phyloP scores from a whole-genome alignment of 2,329 filamentous ascomycete species.

The Aspergillus neotritici region DNA sequence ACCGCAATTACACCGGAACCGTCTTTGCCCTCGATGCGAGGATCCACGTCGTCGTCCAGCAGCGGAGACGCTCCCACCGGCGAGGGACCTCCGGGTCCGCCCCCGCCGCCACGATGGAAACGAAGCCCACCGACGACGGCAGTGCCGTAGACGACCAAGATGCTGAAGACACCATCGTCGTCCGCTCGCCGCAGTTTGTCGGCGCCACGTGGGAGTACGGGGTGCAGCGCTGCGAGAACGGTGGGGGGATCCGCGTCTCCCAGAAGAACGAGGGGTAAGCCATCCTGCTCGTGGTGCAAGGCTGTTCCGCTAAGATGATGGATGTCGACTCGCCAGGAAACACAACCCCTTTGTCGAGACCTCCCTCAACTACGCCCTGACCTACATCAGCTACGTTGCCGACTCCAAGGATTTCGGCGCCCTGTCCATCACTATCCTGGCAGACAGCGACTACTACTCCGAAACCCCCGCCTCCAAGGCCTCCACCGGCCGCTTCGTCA shows the following conservation, averaged over 20 bases:
- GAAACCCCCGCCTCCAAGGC: slow-evolving; percentile 47
- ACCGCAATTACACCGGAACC: slow-evolving; percentile 73
- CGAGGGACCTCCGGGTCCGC: slow-evolving; percentile 14
- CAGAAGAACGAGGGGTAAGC: slow-evolving; percentile 48
- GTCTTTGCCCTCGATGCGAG: slow-evolving; percentile 61
- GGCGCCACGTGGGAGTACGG: slow-evolving; percentile 85
- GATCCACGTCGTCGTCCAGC: slow-evolving; percentile 56
- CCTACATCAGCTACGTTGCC: slow-evolving; percentile 58
- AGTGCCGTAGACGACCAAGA: slow-evolving; percentile 53
- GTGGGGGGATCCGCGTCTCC: slow-evolving; percentile 74
- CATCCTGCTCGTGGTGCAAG: neutral
- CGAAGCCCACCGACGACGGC: slow-evolving; percentile 9
- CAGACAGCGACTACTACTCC: slow-evolving; percentile 97
- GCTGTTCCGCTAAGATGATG: neutral
- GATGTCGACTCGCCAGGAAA: slow-evolving; percentile 37
- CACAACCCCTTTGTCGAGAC: slow-evolving; percentile 89
- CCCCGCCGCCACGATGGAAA: slow-evolving; percentile 7
- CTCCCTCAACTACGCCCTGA: slow-evolving; percentile 78
- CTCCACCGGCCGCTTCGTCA: slow-evolving; percentile 56
- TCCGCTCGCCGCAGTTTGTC: slow-evolving; percentile 85
- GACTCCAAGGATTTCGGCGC: slow-evolving; percentile 56
- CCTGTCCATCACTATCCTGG: slow-evolving; percentile 75
- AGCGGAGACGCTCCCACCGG: slow-evolving; percentile 39
- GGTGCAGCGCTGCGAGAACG: slow-evolving; percentile 62
- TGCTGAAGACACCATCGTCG: slow-evolving; percentile 64